A percentile compares a stretch with the other conserved stretches of the same genome.
Conservation (phyloP, 306 rosid genomes). For the Dryas alaskensis region DNA sequence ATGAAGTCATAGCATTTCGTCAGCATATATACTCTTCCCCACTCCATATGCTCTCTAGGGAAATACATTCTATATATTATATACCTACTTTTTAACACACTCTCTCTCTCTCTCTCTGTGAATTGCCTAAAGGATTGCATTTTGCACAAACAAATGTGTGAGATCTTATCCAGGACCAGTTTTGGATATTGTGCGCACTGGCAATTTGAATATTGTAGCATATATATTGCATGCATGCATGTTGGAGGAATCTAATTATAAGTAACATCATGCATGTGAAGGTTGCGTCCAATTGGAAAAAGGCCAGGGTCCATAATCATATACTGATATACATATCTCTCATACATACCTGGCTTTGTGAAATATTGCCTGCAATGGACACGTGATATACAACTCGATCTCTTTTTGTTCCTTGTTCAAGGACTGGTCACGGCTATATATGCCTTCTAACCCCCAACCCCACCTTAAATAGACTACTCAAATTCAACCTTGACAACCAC, state of each 20-base stretch:
- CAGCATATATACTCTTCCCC: neutral
- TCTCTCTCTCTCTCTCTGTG: conserved; percentile 11
- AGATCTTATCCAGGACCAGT: conserved; percentile 40
- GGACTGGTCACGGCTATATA: conserved; percentile 19
- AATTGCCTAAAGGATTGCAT: no score
- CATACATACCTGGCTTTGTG: neutral
- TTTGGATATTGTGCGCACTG: conserved; percentile 6
- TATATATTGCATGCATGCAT: neutral
- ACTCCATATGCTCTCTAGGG: neutral
- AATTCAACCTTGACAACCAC: no score
- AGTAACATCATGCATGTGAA: conserved; percentile 25
- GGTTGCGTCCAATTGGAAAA: conserved; percentile 8
- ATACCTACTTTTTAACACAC: neutral
- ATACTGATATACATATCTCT: neutral
- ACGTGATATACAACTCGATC: conserved; percentile 27
- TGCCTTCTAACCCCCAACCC: conserved; percentile 30
- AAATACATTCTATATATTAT: neutral
- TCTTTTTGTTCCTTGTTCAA: conserved; percentile 30
- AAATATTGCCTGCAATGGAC: conserved; percentile 14
- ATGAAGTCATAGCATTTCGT: neutral
- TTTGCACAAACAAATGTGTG: neutral
- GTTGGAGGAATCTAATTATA: conserved; percentile 17
- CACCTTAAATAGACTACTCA: conserved; percentile 37
- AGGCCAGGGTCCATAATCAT: conserved; percentile 7
- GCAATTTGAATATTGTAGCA: conserved; percentile 3